Evolutionary conservation across 2,329 filamentous ascomycete species (phyloP).

Genomic region (Pyrenochaeta sp.): DNA sequence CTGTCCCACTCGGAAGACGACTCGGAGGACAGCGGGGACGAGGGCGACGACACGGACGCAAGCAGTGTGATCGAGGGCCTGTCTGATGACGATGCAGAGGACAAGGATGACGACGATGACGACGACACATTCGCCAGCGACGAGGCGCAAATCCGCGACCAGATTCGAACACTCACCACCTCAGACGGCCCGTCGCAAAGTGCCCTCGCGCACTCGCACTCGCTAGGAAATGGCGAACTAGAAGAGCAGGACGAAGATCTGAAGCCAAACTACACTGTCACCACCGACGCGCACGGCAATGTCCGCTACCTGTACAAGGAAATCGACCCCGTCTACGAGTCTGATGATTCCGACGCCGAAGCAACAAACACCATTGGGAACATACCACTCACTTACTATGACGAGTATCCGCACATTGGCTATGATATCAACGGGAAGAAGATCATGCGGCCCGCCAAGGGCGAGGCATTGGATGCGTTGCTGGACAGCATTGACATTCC

Average conservation of each 20-base stretch:
- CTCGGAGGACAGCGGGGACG: slow-evolving; percentile 34
- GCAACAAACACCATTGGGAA: slow-evolving; percentile 91
- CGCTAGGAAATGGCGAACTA: slow-evolving; percentile 31
- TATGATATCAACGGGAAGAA: slow-evolving; percentile 99
- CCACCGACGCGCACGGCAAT: slow-evolving; percentile 88
- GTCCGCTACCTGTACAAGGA: slow-evolving; percentile 91
- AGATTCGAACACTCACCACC: slow-evolving; percentile 53
- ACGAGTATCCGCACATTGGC: slow-evolving; percentile 96
- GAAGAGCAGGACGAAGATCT: slow-evolving; percentile 40
- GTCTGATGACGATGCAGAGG: slow-evolving; percentile 40
- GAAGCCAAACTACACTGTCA: slow-evolving; percentile 64
- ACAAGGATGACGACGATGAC: slow-evolving; percentile 36
- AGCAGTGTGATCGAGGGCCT: slow-evolving; percentile 44
- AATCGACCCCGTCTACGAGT: slow-evolving; percentile 93
- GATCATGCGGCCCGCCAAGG: slow-evolving; percentile 93
- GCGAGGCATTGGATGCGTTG: slow-evolving; percentile 89
- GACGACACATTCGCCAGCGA: slow-evolving; percentile 51
- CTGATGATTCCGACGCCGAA: slow-evolving; percentile 87
- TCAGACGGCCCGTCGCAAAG: slow-evolving; percentile 29
- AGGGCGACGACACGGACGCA: slow-evolving; percentile 34
- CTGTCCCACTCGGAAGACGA: slow-evolving; percentile 53
- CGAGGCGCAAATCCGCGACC: slow-evolving; percentile 53
- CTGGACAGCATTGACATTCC: slow-evolving; percentile 96
- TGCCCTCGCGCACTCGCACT: slow-evolving; percentile 22
- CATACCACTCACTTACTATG: slow-evolving; percentile 94